A percentile compares a stretch with the other conserved stretches of the same genome.
These are phyloP conservation scores for Fusarium agapanthi DNA, from an alignment of 2,329 filamentous ascomycete species.

Conservation along the genomic window DNA sequence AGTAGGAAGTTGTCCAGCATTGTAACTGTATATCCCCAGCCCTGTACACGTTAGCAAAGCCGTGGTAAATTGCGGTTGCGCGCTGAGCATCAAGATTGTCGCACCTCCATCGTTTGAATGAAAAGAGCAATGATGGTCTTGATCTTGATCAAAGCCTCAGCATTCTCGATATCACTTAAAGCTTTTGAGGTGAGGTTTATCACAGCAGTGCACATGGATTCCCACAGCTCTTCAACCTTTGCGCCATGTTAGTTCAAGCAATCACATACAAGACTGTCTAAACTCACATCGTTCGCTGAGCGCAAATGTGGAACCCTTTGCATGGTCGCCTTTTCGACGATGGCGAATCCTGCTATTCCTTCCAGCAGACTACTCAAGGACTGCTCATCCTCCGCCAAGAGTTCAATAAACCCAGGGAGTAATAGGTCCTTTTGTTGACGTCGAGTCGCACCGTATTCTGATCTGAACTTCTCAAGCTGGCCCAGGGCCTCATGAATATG, in stretches of 20 bases:
- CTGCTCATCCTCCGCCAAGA: conserved; percentile 83
- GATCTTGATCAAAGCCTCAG: conserved; percentile 90
- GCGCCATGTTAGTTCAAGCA: conserved; percentile 1
- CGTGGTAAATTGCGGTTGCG: background rate
- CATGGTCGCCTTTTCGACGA: conserved; percentile 95
- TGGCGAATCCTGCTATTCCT: conserved; percentile 94
- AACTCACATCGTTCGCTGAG: conserved; percentile 78
- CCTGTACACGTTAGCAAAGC: conserved; percentile 81
- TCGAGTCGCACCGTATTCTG: conserved; percentile 91
- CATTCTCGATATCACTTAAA: conserved; percentile 81
- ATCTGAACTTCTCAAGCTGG: conserved; percentile 88
- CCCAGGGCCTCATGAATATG: conserved; percentile 97
- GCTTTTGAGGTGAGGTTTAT: conserved; percentile 84
- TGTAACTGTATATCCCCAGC: conserved; percentile 87
- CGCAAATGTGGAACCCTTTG: conserved; percentile 84
- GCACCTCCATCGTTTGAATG: conserved; percentile 97
- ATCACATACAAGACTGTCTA: background rate
- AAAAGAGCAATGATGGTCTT: conserved; percentile 94
- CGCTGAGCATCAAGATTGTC: conserved; percentile 78
- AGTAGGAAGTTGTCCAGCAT: conserved; percentile 85
- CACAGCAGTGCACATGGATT: conserved; percentile 92
- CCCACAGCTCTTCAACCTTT: conserved; percentile 96
- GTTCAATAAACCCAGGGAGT: conserved; percentile 77
- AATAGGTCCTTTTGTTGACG: conserved; percentile 91
- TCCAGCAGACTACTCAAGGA: conserved; percentile 91